Conservation (phyloP, 1,284 basidiomycete genomes). For the Pyrrhoderma noxium region DNA sequence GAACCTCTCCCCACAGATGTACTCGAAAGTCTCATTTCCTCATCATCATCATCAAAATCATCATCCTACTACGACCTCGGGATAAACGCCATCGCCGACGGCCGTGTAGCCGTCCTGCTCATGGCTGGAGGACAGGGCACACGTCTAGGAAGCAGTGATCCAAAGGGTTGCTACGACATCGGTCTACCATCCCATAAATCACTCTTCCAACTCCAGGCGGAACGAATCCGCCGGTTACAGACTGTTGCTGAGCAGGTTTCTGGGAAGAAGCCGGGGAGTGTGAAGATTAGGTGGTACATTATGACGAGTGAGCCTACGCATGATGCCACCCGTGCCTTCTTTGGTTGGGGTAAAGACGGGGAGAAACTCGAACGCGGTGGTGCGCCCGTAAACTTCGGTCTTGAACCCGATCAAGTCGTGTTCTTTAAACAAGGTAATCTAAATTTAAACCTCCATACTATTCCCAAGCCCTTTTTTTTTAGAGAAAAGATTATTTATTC, state of each 20-base stretch:
- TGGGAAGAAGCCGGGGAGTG: conserved; percentile 44
- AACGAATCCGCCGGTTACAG: conserved; percentile 84
- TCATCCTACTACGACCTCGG: conserved; percentile 40
- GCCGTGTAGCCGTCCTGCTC: conserved; percentile 87
- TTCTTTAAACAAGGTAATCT: conserved; percentile 92
- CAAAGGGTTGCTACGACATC: conserved; percentile 99
- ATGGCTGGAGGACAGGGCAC: conserved; percentile 99
- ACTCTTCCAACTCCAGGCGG: conserved; percentile 96
- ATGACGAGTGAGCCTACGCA: conserved; percentile 99
- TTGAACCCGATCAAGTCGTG: conserved; percentile 73
- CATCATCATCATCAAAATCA: conserved; percentile 49
- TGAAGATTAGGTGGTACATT: conserved; percentile 90
- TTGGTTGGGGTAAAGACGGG: conserved; percentile 29
- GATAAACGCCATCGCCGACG: conserved; percentile 71
- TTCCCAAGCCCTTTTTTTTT: no score
- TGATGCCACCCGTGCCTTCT: conserved; percentile 81
- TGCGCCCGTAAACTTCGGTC: conserved; percentile 77
- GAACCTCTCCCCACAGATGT: conserved; percentile 75
- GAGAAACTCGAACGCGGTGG: conserved; percentile 23
- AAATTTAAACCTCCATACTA: no score
- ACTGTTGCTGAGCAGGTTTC: conserved; percentile 57
- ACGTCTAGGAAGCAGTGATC: conserved; percentile 83
- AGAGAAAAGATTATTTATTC: background rate
- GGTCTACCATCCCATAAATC: conserved; percentile 88
- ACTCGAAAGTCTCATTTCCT: conserved; percentile 55